A percentile compares a stretch with the other conserved stretches of the same genome.
phyloP scores from a whole-genome alignment of 2,329 filamentous ascomycete genomes.

The Aspergillus pseudoterreus region DNA sequence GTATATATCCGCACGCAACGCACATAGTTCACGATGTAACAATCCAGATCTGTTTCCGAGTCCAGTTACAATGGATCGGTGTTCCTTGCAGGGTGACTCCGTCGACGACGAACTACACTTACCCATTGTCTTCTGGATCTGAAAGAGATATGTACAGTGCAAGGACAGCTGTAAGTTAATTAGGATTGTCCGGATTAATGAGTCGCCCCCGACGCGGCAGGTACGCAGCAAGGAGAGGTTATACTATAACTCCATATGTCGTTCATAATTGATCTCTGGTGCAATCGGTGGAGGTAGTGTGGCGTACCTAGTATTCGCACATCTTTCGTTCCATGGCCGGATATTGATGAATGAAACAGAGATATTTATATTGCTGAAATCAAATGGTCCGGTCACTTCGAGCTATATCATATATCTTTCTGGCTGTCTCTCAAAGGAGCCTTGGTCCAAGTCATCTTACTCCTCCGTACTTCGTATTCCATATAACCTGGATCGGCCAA shows the following conservation, averaged over 20 bases:
- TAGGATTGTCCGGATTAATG: not conserved
- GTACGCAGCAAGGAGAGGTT: conserved; percentile 9
- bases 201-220: conserved; percentile 1
- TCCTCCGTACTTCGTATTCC: too few species aligned
- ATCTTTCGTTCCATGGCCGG: too few species aligned
- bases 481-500: conserved; percentile 5
- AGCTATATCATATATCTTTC: too few species aligned
- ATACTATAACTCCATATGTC: conserved; percentile 1
- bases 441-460: too few species aligned
- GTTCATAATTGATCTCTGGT: not conserved
- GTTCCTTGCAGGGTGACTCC: not conserved
- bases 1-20: too few species aligned
- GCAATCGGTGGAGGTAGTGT: too few species aligned
- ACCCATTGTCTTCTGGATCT: conserved; percentile 1
- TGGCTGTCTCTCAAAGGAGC: too few species aligned
- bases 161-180: conserved; percentile 9
- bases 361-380: too few species aligned
- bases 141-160: conserved; percentile 5
- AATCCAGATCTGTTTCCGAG: not conserved
- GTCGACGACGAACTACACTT: not conserved
- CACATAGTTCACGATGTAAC: not conserved
- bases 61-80: too few species aligned
- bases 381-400: too few species aligned
- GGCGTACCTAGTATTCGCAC: too few species aligned
- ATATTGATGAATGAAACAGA: too few species aligned